Percentiles rank a stretch among this genome's conserved stretches.
phyloP scores from a whole-genome alignment of 1,139 yeast genomes.

The Magnusiomyces suaveolens region DNA sequence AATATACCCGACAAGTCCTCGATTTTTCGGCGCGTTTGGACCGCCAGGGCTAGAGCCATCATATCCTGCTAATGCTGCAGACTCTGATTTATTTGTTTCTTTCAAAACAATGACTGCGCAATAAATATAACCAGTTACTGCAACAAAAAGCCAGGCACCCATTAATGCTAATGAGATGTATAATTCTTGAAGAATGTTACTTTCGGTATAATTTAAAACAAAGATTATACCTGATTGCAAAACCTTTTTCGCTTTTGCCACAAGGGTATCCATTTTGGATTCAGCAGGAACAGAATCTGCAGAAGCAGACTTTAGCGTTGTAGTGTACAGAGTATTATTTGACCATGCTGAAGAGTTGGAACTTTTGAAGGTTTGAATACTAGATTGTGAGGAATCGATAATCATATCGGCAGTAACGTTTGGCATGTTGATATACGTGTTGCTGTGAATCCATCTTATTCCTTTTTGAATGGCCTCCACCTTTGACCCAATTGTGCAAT shows the following conservation, averaged over 20 bases:
- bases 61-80: not conserved
- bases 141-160: conserved; percentile 21
- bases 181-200: conserved; percentile 20
- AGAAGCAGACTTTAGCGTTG: not conserved
- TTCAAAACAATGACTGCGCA: conserved; percentile 12
- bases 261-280: not conserved
- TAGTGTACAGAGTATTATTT: not conserved
- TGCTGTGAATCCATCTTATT: conserved; percentile 63
- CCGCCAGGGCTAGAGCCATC: conserved; percentile 1
- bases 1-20: not conserved
- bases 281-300: not conserved
- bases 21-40: not conserved
- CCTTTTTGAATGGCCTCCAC: conserved; percentile 57
- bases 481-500: conserved; percentile 72
- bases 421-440: conserved; percentile 56
- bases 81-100: not conserved
- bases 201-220: conserved; percentile 18
- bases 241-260: conserved; percentile 11
- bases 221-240: conserved; percentile 13
- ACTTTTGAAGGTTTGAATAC: not conserved
- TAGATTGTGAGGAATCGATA: not conserved
- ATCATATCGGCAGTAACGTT: conserved; percentile 10
- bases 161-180: conserved; percentile 20
- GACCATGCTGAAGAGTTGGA: not conserved
- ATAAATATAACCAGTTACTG: conserved; percentile 19